A percentile compares a stretch with the other conserved stretches of the same genome.
Conservation (phyloP, 2,329 filamentous ascomycete species). For the Trichoderma sp. region DNA sequence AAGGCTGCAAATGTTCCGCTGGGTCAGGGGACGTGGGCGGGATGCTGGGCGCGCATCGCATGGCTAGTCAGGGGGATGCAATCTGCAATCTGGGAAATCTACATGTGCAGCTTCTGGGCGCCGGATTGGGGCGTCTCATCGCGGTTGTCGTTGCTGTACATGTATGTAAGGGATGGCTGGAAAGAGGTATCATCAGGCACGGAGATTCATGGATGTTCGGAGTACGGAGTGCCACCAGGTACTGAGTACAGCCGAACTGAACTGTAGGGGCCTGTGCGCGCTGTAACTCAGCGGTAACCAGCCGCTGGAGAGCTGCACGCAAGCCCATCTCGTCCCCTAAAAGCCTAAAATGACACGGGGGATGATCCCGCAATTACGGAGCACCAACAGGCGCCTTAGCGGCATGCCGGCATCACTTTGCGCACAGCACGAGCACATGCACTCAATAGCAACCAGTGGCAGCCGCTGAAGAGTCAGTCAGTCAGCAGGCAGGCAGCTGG, state of each 20-base stretch:
- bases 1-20: neutral
- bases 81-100: neutral
- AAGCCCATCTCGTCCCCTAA: neutral
- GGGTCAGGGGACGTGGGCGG: neutral
- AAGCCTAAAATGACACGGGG: neutral
- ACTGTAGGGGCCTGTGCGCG: neutral
- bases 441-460: neutral
- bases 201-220: neutral
- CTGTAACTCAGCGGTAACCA: neutral
- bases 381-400: neutral
- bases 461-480: slow-evolving; percentile 6
- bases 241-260: neutral
- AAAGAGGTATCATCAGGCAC: neutral
- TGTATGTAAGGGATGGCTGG: neutral
- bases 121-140: neutral
- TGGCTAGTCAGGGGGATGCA: neutral
- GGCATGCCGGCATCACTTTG: neutral
- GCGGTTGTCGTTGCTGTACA: neutral
- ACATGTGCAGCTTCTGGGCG: neutral
- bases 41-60: neutral
- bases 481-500: neutral
- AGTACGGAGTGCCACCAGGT: too few species aligned
- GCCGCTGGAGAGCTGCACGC: neutral
- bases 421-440: neutral
- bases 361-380: neutral